phyloP scores from a whole-genome alignment of 768 basidiomycete species.

The Trichaptum fuscoviolaceum region DNA sequence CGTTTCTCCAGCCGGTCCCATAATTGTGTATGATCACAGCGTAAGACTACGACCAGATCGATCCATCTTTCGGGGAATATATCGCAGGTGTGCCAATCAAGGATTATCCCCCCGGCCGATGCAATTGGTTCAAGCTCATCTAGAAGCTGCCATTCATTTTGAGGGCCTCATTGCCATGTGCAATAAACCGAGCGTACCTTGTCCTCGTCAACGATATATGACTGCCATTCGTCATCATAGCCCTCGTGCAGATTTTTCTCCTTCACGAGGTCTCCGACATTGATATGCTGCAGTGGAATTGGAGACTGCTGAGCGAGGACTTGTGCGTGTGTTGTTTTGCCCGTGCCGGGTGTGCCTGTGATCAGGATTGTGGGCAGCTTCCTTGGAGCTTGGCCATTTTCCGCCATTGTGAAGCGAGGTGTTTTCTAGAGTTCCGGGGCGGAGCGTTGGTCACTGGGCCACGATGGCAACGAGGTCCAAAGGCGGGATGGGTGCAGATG shows the following conservation, averaged over 20 bases:
- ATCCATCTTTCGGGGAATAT: slow-evolving; percentile 95
- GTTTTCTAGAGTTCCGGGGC: neutral
- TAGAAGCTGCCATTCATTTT: slow-evolving; percentile 52
- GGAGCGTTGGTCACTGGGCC: no score
- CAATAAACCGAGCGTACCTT: slow-evolving; percentile 48
- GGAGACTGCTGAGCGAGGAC: slow-evolving; percentile 72
- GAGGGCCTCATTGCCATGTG: neutral
- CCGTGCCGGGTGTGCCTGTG: slow-evolving; percentile 93
- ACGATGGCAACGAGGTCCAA: neutral
- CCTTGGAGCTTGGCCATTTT: slow-evolving; percentile 13
- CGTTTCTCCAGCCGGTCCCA: slow-evolving; percentile 91
- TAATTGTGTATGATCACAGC: slow-evolving; percentile 79
- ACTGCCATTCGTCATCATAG: slow-evolving; percentile 94
- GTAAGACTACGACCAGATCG: slow-evolving; percentile 89
- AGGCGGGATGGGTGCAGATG: neutral
- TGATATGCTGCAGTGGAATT: slow-evolving; percentile 71
- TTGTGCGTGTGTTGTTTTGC: slow-evolving; percentile 90
- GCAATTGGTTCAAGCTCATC: slow-evolving; percentile 81
- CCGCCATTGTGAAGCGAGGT: neutral
- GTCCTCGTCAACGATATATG: slow-evolving; percentile 93
- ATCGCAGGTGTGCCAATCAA: slow-evolving; percentile 95
- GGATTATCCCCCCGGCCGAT: slow-evolving; percentile 68
- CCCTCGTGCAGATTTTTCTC: slow-evolving; percentile 73
- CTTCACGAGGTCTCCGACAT: slow-evolving; percentile 88
- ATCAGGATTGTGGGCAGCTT: slow-evolving; percentile 69